Evolutionary conservation across 495 filamentous ascomycete species (phyloP).

Genomic region (Aspergillus indologenus): DNA sequence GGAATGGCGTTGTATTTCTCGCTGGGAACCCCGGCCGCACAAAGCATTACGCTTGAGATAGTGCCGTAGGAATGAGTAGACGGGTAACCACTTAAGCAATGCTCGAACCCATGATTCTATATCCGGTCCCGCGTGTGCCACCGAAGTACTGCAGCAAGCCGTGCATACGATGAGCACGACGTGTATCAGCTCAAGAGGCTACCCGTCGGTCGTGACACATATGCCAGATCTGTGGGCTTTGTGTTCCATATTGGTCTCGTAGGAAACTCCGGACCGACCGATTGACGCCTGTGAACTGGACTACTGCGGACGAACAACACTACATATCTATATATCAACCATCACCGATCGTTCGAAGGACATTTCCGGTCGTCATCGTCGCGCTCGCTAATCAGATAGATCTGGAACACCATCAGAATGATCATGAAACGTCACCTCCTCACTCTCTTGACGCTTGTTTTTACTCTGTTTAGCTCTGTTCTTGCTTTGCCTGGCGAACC

Average conservation of each 20-base stretch:
- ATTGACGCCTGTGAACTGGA: too few relatives aligned
- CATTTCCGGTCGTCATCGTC: too few relatives aligned
- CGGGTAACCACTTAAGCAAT: too few relatives aligned
- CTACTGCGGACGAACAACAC: too few relatives aligned
- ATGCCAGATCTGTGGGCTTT: neutral
- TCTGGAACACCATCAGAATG: neutral
- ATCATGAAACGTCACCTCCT: neutral
- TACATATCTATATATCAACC: too few relatives aligned
- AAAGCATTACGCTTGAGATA: too few relatives aligned
- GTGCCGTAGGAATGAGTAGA: too few relatives aligned
- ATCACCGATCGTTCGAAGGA: too few relatives aligned
- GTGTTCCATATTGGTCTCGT: neutral
- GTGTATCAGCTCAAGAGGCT: neutral
- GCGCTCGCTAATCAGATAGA: neutral
- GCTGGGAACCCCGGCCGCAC: too few relatives aligned
- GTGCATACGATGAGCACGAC: neutral
- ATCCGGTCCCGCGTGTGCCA: neutral
- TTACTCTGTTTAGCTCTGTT: neutral
- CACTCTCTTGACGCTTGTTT: neutral
- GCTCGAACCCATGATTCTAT: neutral
- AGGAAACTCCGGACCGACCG: too few relatives aligned
- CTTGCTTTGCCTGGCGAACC: neutral
- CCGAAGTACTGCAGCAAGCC: neutral
- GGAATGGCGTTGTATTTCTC: too few relatives aligned
- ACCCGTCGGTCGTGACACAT: neutral